phyloP scores from a whole-genome alignment of 202 grass and related monocot species.

The Zizania palustris region DNA sequence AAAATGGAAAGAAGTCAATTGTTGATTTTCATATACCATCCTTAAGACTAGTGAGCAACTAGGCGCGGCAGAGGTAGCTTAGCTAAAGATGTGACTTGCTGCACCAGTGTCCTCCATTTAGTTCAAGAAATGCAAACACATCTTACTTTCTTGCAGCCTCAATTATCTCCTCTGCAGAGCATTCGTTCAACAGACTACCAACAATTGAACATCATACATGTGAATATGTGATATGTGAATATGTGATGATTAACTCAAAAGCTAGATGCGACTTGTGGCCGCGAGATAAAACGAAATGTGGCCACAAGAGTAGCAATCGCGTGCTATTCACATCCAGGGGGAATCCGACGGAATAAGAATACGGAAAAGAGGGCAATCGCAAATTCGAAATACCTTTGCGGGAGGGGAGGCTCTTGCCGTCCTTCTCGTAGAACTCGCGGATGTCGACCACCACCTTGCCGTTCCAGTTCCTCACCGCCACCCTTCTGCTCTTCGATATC shows the following conservation, averaged over 20 bases:
- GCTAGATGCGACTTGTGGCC: background rate
- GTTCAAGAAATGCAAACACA: background rate
- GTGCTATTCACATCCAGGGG: background rate
- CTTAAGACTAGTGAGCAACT: background rate
- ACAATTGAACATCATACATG: background rate
- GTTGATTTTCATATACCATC: background rate
- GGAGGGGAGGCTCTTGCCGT: constrained; percentile 77
- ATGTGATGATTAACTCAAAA: background rate
- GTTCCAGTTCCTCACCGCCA: constrained; percentile 71
- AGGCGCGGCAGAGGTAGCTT: background rate
- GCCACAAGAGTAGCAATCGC: background rate
- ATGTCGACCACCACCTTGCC: constrained; percentile 81
- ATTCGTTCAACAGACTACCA: background rate
- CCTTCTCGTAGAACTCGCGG: constrained; percentile 83
- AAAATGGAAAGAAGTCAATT: background rate
- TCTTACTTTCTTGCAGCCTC: background rate
- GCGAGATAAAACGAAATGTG: background rate
- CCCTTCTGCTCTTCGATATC: constrained; percentile 88
- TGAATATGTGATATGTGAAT: too few relatives aligned
- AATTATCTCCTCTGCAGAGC: background rate
- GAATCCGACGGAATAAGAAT: background rate
- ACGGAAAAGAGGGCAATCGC: background rate
- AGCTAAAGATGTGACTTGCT: background rate
- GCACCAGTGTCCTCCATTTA: background rate
- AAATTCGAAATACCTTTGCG: constrained; percentile 64